Conservation (phyloP, 306 rosid genomes). For the Glycine tomentella region DNA sequence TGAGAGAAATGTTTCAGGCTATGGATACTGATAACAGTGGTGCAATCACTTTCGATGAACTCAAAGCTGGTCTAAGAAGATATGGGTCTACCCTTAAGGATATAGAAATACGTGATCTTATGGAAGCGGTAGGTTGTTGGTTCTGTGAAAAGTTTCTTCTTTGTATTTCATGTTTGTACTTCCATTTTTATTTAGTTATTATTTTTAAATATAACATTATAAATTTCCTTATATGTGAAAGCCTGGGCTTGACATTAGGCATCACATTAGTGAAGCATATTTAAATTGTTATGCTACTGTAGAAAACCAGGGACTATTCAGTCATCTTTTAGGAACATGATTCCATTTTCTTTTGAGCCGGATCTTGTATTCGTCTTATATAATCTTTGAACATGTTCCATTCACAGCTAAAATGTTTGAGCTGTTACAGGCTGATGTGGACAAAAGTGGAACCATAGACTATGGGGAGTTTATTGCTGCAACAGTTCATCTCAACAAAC, state of each 20-base stretch:
- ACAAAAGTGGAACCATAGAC: slow-evolving; percentile 95
- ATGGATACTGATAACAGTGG: slow-evolving; percentile 98
- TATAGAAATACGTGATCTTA: slow-evolving; percentile 91
- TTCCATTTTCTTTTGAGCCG: slow-evolving; percentile 2
- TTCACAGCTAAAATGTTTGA: slow-evolving; percentile 50
- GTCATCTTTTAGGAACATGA: slow-evolving; percentile 28
- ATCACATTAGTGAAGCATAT: slow-evolving; percentile 4
- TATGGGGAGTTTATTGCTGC: slow-evolving; percentile 98
- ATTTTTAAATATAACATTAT: slow-evolving; percentile 32
- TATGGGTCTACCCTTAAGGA: slow-evolving; percentile 96
- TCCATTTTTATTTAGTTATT: slow-evolving; percentile 27
- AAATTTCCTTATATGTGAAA: neutral
- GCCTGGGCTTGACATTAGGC: slow-evolving; percentile 19
- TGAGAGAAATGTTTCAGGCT: slow-evolving; percentile 88
- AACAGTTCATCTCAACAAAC: slow-evolving; percentile 95
- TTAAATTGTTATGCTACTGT: too few relatives aligned
- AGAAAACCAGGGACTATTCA: slow-evolving; percentile 4
- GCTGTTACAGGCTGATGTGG: slow-evolving; percentile 90
- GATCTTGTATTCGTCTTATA: slow-evolving; percentile 22
- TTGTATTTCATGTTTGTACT: neutral
- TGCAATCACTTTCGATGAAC: slow-evolving; percentile 95
- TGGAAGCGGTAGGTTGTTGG: slow-evolving; percentile 80
- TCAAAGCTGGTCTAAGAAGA: slow-evolving; percentile 94
- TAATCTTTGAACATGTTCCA: slow-evolving; percentile 28
- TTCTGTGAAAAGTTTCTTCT: slow-evolving; percentile 20